Conservation (phyloP, 169 alveolate species). For the Plasmodium billcollinsi region DNA sequence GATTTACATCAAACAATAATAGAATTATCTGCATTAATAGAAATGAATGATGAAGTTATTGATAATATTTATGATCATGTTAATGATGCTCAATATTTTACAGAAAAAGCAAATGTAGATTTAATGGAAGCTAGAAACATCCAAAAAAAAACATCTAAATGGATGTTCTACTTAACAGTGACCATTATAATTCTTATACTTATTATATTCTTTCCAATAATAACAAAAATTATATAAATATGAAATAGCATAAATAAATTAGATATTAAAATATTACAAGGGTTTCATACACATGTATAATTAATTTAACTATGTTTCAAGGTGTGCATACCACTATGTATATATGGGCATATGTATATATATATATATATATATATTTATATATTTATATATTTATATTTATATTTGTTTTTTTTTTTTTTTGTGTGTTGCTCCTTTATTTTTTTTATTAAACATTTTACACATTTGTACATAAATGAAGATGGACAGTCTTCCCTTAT, state of each 20-base stretch:
- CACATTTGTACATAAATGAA: too few relatives aligned
- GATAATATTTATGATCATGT: slow-evolving; percentile 52
- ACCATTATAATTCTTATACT: slow-evolving; percentile 32
- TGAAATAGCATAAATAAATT: too few relatives aligned
- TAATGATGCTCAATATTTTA: slow-evolving; percentile 68
- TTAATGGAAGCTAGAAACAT: slow-evolving; percentile 64
- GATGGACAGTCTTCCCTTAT: too few relatives aligned
- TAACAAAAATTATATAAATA: slow-evolving; percentile 31
- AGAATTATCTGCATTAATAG: slow-evolving; percentile 64
- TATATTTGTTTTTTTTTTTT: too few relatives aligned
- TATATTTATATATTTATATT: too few relatives aligned
- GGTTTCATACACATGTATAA: neutral
- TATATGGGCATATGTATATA: too few relatives aligned
- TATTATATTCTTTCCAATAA: slow-evolving; percentile 43
- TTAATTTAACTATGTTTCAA: too few relatives aligned
- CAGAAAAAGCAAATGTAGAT: slow-evolving; percentile 76
- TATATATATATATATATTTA: too few relatives aligned
- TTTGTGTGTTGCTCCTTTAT: too few relatives aligned
- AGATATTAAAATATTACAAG: too few relatives aligned
- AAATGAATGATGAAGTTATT: slow-evolving; percentile 71
- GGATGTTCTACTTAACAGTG: slow-evolving; percentile 65
- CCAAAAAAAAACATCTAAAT: slow-evolving; percentile 47
- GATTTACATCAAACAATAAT: slow-evolving; percentile 73
- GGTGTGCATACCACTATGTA: too few relatives aligned
- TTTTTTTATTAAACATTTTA: too few relatives aligned